phyloP scores from a whole-genome alignment of 495 filamentous ascomycete genomes.

The Trichoderma virens region DNA sequence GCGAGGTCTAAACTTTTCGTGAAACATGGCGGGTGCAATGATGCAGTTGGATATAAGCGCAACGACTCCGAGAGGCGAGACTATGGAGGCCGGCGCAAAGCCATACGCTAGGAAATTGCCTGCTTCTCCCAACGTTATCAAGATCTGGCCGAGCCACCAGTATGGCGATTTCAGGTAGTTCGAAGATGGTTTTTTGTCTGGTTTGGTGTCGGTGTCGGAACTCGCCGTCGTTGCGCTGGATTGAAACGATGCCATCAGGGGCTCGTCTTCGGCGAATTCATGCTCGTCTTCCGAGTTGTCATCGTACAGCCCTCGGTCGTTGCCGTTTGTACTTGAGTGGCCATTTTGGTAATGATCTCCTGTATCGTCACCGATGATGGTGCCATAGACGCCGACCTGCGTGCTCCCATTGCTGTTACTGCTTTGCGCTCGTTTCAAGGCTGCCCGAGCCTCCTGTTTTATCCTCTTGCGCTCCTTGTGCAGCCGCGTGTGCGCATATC shows the following conservation, averaged over 20 bases:
- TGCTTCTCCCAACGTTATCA: constrained; percentile 89
- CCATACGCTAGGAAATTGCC: constrained; percentile 98
- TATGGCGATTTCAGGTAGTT: constrained; percentile 80
- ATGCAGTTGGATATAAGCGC: constrained; percentile 93
- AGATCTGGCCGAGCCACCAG: constrained; percentile 87
- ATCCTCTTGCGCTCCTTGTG: constrained; percentile 30
- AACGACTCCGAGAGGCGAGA: constrained; percentile 92
- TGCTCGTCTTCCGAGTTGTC: constrained; percentile 22
- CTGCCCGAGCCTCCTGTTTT: constrained; percentile 46
- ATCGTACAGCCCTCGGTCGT: constrained; percentile 13
- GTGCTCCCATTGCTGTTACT: constrained; percentile 22
- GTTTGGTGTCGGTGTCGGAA: constrained; percentile 23
- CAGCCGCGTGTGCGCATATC: constrained; percentile 86
- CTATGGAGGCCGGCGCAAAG: constrained; percentile 96
- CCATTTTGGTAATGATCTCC: constrained; percentile 10
- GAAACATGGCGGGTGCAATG: constrained; percentile 87
- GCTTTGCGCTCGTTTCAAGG: constrained; percentile 26
- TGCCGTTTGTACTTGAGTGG: constrained; percentile 4
- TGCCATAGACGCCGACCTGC: not conserved
- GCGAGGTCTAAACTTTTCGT: constrained; percentile 76
- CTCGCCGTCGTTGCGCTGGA: constrained; percentile 33
- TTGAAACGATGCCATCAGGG: constrained; percentile 38
- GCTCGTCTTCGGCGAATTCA: constrained; percentile 37
- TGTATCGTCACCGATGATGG: not conserved
- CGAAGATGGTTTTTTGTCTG: constrained; percentile 28